Base-by-base conservation (phyloP, 2,329 filamentous ascomycete species). In the Beauveria asiatica region DNA sequence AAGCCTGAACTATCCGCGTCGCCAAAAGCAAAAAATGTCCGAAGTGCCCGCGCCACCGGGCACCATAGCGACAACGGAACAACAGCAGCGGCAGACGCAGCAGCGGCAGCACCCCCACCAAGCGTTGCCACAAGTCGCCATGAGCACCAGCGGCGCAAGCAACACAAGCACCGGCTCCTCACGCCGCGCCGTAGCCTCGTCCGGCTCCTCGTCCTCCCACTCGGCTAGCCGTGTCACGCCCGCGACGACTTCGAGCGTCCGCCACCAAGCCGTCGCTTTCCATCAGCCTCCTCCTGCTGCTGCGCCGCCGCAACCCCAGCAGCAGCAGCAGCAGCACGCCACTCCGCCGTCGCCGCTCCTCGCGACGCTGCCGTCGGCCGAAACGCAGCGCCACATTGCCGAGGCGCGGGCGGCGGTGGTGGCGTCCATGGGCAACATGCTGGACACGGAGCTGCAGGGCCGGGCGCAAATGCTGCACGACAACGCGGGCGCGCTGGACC, bases 401-500 rank as follows among this genome's bases (percentile, higher is more conserved):
- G 80, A 85, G 68, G 83, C 84, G 44, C 83, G 84, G 64, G 72
- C 76, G 33, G 83, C 82, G 9, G 76, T 87, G 57, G 76, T 85
- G 39, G 84, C 84, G 23, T 82, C 81, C 51, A 80, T 92, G 57
- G 86, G 86, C 67, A 86, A 88, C 70, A 82, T 86, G 66, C 79
- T 92, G 65, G 87, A 91, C 75, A 75, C 79, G 50, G 82, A 88
- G 68, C 81, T 92, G 54, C 82, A 84, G 65, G 80, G 81, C 61
- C 87, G 89, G 63, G 89, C 89, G 17, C 72, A 78, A 17, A 82
- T 86, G 64, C 78, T 94, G 56, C 89, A 93, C 76, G 73, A 77
- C 59, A 92, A 92, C 73, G 81, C 83, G 21, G 75, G 79, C 19
- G 83, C 83, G 19, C 83, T 93, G 54, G 76, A 78, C 44, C 80